Percentiles rank a stretch among this genome's conserved stretches.
Conservation (phyloP, 2,329 filamentous ascomycete genomes). For the Colletotrichum abscissum region DNA sequence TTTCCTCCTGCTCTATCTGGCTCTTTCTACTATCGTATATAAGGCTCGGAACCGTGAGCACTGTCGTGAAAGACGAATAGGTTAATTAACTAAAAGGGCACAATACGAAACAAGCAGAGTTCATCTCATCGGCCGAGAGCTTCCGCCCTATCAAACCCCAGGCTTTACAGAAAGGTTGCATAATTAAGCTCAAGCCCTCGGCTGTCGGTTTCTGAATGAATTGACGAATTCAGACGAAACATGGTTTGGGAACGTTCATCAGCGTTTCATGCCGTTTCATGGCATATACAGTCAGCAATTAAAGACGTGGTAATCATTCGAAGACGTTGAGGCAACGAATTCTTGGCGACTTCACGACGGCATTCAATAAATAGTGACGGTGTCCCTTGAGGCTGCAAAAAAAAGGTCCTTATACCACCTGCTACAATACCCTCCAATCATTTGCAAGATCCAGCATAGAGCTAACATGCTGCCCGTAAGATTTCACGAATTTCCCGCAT, state of each 20-base stretch:
- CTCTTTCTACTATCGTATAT: too few relatives aligned
- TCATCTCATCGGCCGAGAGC: background rate
- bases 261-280: slow-evolving; percentile 31
- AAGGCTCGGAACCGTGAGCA: background rate
- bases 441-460: background rate
- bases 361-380: background rate
- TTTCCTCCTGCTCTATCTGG: too few relatives aligned
- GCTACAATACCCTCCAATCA: background rate
- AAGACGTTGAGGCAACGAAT: too few relatives aligned
- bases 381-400: background rate
- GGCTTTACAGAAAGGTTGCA: background rate
- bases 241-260: background rate
- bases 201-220: background rate
- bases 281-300: background rate
- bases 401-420: background rate
- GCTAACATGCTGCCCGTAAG: background rate
- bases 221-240: slow-evolving; percentile 24
- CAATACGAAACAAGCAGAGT: background rate
- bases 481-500: background rate
- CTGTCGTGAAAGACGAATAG: background rate
- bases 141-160: background rate
- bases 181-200: background rate
- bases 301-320: background rate
- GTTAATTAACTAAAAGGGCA: background rate
- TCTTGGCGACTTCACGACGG: background rate